A percentile compares a stretch with the other conserved stretches of the same genome.
Conservation (phyloP, 108 stramenopile species). For the Epipyxis sp. region DNA sequence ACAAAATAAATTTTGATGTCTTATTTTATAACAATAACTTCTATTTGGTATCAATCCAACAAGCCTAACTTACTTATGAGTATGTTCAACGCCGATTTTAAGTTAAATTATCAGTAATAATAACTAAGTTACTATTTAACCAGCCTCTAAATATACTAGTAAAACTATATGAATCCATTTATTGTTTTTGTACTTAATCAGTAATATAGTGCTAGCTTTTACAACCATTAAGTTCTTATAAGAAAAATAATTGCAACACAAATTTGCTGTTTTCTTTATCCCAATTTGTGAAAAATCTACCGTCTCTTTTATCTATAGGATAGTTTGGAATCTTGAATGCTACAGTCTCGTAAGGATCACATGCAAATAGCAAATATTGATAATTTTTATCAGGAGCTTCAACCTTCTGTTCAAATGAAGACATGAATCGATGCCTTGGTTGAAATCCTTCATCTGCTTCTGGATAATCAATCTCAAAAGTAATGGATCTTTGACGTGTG, state of each 20-base stretch:
- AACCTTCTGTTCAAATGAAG: conserved; percentile 93
- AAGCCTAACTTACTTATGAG: no score
- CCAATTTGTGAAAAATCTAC: conserved; percentile 92
- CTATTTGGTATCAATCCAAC: no score
- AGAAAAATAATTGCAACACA: conserved; percentile 74
- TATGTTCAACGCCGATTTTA: no score
- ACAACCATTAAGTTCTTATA: conserved; percentile 10
- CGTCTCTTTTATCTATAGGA: conserved; percentile 82
- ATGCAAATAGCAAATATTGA: conserved; percentile 94
- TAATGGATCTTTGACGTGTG: conserved; percentile 82
- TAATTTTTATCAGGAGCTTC: conserved; percentile 88
- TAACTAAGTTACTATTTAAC: no score
- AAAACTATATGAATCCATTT: no score
- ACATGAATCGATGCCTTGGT: conserved; percentile 99
- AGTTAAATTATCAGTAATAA: no score
- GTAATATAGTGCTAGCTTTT: background rate
- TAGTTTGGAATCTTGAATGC: conserved; percentile 98
- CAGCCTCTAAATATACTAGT: no score
- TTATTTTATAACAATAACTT: no score
- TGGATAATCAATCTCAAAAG: conserved; percentile 92
- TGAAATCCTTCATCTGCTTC: conserved; percentile 80
- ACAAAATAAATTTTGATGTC: no score
- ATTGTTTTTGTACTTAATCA: background rate
- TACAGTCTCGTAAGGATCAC: conserved; percentile 97
- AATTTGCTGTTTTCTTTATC: conserved; percentile 80